Percentiles rank a stretch among this genome's conserved stretches.
Conservation (phyloP, 2,329 filamentous ascomycete species). For the Nigrospora osmanthi region DNA sequence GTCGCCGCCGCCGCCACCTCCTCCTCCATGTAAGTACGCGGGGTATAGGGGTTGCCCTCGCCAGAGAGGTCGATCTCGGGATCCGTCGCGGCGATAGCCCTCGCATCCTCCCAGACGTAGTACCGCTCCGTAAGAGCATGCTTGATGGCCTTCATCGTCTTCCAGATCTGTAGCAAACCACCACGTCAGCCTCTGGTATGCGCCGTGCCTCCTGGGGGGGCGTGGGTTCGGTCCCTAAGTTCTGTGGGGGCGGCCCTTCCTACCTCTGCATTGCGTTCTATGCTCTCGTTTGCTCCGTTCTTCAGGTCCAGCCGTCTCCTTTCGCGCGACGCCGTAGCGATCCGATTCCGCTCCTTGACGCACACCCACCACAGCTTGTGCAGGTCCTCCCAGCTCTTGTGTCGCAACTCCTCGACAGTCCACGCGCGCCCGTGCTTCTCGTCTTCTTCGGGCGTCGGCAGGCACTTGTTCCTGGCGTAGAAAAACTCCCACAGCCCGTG, state of each 20-base stretch:
- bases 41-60: conserved; percentile 41
- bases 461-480: conserved; percentile 56
- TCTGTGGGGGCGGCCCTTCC: conserved; percentile 18
- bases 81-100: conserved; percentile 56
- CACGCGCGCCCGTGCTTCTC: conserved; percentile 71
- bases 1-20: conserved; percentile 26
- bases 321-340: conserved; percentile 71
- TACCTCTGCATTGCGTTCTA: conserved; percentile 59
- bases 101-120: conserved; percentile 79
- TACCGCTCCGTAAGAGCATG: conserved; percentile 80
- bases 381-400: conserved; percentile 89
- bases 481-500: conserved; percentile 96
- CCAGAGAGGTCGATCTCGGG: conserved; percentile 56
- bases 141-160: conserved; percentile 77
- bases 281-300: conserved; percentile 65
- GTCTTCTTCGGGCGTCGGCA: conserved; percentile 66
- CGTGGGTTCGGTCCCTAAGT: too few species aligned
- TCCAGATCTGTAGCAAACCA: conserved; percentile 51
- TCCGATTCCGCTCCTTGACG: conserved; percentile 80
- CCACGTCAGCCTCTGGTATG: conserved; percentile 2
- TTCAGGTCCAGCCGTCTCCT: conserved; percentile 58
- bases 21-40: conserved; percentile 27
- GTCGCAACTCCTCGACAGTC: conserved; percentile 76
- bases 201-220: not conserved
- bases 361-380: conserved; percentile 94